Evolutionary conservation across 2,329 filamentous ascomycete species (phyloP).

Genomic region (Phaeosphaeriaceae sp.): DNA sequence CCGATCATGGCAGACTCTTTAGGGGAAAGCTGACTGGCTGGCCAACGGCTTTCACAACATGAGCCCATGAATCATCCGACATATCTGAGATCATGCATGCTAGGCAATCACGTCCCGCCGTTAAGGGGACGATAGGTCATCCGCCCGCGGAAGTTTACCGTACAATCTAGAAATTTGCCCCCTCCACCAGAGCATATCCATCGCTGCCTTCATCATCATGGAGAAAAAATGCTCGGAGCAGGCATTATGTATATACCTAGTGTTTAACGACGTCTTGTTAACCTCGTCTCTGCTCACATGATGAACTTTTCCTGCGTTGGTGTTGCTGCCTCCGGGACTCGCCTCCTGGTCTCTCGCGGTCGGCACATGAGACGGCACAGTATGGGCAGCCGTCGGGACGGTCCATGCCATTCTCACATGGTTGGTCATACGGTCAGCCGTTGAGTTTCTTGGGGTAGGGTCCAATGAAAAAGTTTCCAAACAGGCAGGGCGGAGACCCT

Average conservation of each 20-base stretch:
- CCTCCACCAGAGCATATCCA: neutral
- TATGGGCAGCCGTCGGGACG: constrained; percentile 1
- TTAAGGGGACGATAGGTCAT: neutral
- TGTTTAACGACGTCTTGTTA: neutral
- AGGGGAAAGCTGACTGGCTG: neutral
- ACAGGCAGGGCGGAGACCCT: neutral
- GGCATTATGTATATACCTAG: neutral
- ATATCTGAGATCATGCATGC: neutral
- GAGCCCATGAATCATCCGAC: neutral
- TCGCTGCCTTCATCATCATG: neutral
- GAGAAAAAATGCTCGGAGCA: neutral
- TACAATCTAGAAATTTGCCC: neutral
- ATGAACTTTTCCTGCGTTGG: neutral
- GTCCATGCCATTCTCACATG: constrained; percentile 1
- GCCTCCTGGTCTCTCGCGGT: neutral
- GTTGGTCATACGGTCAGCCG: neutral
- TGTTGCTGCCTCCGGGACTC: neutral
- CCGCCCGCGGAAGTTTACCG: neutral
- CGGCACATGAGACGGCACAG: constrained; percentile 3
- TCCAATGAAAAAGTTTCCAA: neutral
- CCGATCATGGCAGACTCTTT: neutral
- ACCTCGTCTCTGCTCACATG: neutral
- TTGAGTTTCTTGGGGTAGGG: neutral
- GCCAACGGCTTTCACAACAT: neutral
- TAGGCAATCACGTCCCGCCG: neutral